Conservation (phyloP, 176 grass and related monocot species). For the Phoenix dactylifera region DNA sequence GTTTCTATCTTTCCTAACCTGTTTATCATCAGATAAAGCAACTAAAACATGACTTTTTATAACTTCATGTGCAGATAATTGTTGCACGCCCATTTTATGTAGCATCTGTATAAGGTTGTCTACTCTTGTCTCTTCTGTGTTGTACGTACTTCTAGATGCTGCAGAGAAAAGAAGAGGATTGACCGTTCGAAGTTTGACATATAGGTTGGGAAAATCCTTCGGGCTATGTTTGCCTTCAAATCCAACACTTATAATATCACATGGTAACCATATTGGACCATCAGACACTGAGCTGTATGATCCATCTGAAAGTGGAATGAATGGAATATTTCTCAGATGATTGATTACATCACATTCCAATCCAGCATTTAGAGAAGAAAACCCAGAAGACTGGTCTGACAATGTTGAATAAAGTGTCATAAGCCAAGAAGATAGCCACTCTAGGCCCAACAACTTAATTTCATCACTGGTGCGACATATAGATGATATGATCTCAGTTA, state of each 20-base stretch:
- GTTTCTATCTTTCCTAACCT: slow-evolving; percentile 27
- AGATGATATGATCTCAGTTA: slow-evolving; percentile 62
- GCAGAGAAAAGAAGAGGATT: slow-evolving; percentile 50
- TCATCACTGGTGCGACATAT: slow-evolving; percentile 46
- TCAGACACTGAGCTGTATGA: slow-evolving; percentile 71
- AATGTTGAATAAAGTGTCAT: slow-evolving; percentile 47
- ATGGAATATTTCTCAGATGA: slow-evolving; percentile 59
- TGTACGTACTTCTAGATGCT: slow-evolving; percentile 36
- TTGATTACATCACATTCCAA: slow-evolving; percentile 56
- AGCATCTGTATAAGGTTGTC: slow-evolving; percentile 62
- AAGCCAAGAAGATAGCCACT: slow-evolving; percentile 91
- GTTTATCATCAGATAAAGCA: slow-evolving; percentile 35
- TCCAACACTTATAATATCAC: slow-evolving; percentile 43
- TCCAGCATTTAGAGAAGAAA: slow-evolving; percentile 21
- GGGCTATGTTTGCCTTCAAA: slow-evolving; percentile 45
- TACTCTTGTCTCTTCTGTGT: slow-evolving; percentile 44
- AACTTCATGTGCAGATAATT: slow-evolving; percentile 87
- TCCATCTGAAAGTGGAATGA: slow-evolving; percentile 85
- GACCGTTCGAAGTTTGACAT: slow-evolving; percentile 60
- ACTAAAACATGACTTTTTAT: slow-evolving; percentile 70
- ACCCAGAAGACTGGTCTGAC: slow-evolving; percentile 38
- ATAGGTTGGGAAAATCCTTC: slow-evolving; percentile 58
- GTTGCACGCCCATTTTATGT: slow-evolving; percentile 61
- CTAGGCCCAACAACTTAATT: slow-evolving; percentile 60
- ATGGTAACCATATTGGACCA: slow-evolving; percentile 82